These are phyloP conservation scores for Boletus reticuloceps DNA, from an alignment of 768 basidiomycete species.

Conservation along the genomic window DNA sequence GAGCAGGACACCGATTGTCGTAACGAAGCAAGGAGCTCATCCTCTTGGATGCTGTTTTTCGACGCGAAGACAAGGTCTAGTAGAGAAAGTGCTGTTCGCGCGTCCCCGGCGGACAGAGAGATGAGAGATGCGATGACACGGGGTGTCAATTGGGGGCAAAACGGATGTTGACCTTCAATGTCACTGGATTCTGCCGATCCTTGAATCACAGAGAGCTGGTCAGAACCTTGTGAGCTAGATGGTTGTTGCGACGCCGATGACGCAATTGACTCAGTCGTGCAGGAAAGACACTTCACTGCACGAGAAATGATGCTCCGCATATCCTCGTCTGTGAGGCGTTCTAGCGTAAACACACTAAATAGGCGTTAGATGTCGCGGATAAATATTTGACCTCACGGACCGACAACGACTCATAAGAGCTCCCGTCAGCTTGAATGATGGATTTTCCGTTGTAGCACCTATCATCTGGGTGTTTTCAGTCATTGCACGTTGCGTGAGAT, in stretches of 20 bases:
- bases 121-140: slow-evolving; percentile 48
- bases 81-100: slow-evolving; percentile 73
- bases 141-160: slow-evolving; percentile 42
- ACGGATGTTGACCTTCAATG: slow-evolving; percentile 14
- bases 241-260: slow-evolving; percentile 5
- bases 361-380: slow-evolving; percentile 16
- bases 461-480: slow-evolving; percentile 45
- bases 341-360: slow-evolving; percentile 68
- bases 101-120: slow-evolving; percentile 64
- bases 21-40: slow-evolving; percentile 52
- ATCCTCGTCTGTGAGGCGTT: slow-evolving; percentile 63
- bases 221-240: slow-evolving; percentile 18
- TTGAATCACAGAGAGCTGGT: slow-evolving; percentile 9
- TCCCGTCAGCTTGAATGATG: slow-evolving; percentile 76
- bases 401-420: slow-evolving; percentile 75
- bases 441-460: slow-evolving; percentile 88
- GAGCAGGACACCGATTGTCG: slow-evolving; percentile 61
- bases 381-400: slow-evolving; percentile 36
- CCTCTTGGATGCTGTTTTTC: slow-evolving; percentile 40
- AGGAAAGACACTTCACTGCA: slow-evolving; percentile 42
- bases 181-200: slow-evolving; percentile 20
- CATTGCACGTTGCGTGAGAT: neutral
- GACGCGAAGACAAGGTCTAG: slow-evolving; percentile 65
- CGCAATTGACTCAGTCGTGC: slow-evolving; percentile 2
- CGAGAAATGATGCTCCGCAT: slow-evolving; percentile 55